Base-by-base conservation (phyloP, 2,329 filamentous ascomycete genomes). In the Neurospora crassa region DNA sequence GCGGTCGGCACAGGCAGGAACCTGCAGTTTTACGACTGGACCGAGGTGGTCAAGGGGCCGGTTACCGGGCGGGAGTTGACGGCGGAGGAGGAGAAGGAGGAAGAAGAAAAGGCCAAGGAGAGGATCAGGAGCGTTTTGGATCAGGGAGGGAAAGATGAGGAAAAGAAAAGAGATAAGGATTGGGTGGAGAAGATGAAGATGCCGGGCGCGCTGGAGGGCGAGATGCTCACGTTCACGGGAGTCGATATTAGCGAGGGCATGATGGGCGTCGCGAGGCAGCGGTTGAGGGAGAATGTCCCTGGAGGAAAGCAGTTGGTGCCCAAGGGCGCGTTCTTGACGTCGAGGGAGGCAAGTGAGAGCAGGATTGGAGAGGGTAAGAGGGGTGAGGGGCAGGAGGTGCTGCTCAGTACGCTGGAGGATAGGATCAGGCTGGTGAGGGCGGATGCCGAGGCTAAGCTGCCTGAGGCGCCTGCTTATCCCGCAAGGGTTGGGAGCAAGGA, bases 1-100 rank as follows among this genome's bases (percentile, higher is more conserved):
- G 88, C 88, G 20, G 84, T 90, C 71, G 89, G 89, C 20, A 89
- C 88, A 2, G 89, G 89, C 3, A 83, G 89, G 14, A 91, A 90
- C 75, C 76, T 90, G 18, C 81, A 83, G 47, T 88, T 85, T 78
- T 90, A 90, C 77, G 81, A 85, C 76, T 90, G 88, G 87, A 81
- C 81, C 20, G 79, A 79, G 16, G 76, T 85, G 12, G 78, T 77
- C 29, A 63, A 37, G 24, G 24, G 34, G 75, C 76, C 3, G 70
- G 45, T 16, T 43, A 72, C 12, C 74, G 73, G 10, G 75, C 74
- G 24, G 73, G 72, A 37, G 29, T 63, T 63, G 12, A 71, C 70
- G 10, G 72, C 70, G 20, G 74, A 70, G 40, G 72, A 76, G 10
- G 71, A 71, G 40, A 74, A 76, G 73, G 73, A 73, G 59, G 69